phyloP scores from a whole-genome alignment of 306 rosid genomes.

The Lagenaria siceraria region DNA sequence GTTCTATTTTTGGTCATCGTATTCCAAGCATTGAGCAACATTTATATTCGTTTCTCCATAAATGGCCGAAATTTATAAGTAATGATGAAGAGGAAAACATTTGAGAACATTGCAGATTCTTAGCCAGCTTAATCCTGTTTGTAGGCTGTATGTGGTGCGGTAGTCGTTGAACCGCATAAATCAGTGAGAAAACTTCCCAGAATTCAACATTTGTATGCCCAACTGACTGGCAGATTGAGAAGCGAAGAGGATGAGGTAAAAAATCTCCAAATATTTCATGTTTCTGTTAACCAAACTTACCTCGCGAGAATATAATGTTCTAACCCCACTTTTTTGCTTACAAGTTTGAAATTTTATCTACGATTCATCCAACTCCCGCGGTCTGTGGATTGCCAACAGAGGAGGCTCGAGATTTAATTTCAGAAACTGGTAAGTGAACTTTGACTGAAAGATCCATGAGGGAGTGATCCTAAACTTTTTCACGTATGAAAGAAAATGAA shows the following conservation, averaged over 20 bases:
- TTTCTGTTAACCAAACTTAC: background rate
- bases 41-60: background rate
- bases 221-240: constrained; percentile 51
- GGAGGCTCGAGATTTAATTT: constrained; percentile 70
- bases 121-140: constrained; percentile 4
- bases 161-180: constrained; percentile 59
- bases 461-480: background rate
- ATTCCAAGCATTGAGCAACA: background rate
- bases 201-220: constrained; percentile 81
- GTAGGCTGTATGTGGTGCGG: constrained; percentile 62
- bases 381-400: constrained; percentile 96
- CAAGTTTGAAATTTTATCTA: constrained; percentile 70
- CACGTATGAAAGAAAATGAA: background rate
- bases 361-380: constrained; percentile 95
- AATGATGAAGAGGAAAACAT: background rate
- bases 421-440: constrained; percentile 52
- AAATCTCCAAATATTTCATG: background rate
- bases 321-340: background rate
- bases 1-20: background rate
- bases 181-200: constrained; percentile 63
- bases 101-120: background rate
- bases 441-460: background rate
- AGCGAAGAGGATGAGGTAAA: constrained; percentile 87
- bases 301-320: background rate
- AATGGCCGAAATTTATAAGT: background rate